Conservation (phyloP, 805 yeast genomes). For the Suhomyces prunicola region DNA sequence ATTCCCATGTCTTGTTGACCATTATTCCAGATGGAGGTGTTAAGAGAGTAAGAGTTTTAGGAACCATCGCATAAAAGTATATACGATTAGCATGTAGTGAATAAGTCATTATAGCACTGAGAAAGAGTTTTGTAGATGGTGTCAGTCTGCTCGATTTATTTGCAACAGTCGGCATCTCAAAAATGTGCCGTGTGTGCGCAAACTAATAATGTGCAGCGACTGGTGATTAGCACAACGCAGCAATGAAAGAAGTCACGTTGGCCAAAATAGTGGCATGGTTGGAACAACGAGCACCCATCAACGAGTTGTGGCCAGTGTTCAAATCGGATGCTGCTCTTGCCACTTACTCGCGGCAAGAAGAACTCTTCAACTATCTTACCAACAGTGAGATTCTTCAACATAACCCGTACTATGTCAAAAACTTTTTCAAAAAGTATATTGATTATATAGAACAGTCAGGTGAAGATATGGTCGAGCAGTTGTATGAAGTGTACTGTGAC, state of each 20-base stretch:
- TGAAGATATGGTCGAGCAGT: slow-evolving; percentile 34
- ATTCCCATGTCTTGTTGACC: slow-evolving; percentile 71
- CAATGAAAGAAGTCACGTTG: neutral
- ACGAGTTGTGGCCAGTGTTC: neutral
- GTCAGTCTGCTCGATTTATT: neutral
- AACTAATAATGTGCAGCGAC: neutral
- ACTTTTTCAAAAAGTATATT: slow-evolving; percentile 43
- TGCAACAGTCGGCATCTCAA: neutral
- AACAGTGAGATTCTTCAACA: slow-evolving; percentile 9
- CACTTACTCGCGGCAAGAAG: neutral
- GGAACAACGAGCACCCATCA: slow-evolving; percentile 5
- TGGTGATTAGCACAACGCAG: neutral
- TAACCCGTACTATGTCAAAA: slow-evolving; percentile 54
- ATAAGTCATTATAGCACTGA: neutral
- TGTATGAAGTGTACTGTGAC: slow-evolving; percentile 41
- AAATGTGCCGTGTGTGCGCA: neutral
- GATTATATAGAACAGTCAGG: slow-evolving; percentile 24
- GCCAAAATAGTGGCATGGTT: slow-evolving; percentile 1
- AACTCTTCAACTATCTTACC: neutral
- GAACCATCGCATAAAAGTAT: slow-evolving; percentile 35
- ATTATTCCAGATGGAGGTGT: slow-evolving; percentile 98
- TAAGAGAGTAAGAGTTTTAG: slow-evolving; percentile 83
- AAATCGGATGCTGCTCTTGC: neutral
- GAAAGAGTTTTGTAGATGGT: too few species aligned
- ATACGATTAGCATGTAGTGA: neutral